Evolutionary conservation across 805 yeast species (phyloP), one percentile per base, ranked within the genome.

Genomic region (Nakazawaea populi): DNA sequence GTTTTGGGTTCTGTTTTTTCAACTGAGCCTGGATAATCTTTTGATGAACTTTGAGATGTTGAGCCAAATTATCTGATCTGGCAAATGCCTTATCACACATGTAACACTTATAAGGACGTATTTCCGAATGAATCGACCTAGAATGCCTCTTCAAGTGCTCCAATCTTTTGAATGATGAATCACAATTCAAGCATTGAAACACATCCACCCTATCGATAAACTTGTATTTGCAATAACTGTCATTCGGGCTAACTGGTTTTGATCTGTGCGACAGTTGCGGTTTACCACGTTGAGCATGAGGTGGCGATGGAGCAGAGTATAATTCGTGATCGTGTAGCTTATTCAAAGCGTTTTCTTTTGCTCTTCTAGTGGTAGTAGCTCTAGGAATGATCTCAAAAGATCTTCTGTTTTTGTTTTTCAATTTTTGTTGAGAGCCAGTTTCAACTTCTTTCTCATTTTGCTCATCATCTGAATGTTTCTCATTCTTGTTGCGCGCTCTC

Each of bases 111-210:
- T 75, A 83, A 1, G 85, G 85, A 54, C 80, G 71, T 57, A 79
- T 77, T 54, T 75, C 66, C 30, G 83, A 75, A 61, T 84, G 90
- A 55, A 83, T 81, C 27, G 86, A 80, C 52, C 87, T 68, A 61
- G 80, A 74, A 60, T 85, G 90, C 51, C 90, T 67, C 61, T 81
- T 82, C 59, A 83, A 68, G 61, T 83, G 88, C 53, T 85, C 88
- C 57, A 80, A 80, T 54, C 88, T 73, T 56, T 77, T 78, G 64
- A 85, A 84, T 4, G 29, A 9, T 18, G 29, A 28, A 11, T 28
- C 24, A 42, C 53, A 50, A 9, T 37, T 28, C 34, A 24, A 34
- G 18, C 53, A 50, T 27, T 46, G 42, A 14, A n/a, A 48, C 11
- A 11, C 37, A 5, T 37, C 47, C 18, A n/a, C 1, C 2, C 30